A percentile compares a stretch with the other conserved stretches of the same genome.
Conservation (phyloP, 495 filamentous ascomycete species). For the Hypoxylon fragiforme region DNA sequence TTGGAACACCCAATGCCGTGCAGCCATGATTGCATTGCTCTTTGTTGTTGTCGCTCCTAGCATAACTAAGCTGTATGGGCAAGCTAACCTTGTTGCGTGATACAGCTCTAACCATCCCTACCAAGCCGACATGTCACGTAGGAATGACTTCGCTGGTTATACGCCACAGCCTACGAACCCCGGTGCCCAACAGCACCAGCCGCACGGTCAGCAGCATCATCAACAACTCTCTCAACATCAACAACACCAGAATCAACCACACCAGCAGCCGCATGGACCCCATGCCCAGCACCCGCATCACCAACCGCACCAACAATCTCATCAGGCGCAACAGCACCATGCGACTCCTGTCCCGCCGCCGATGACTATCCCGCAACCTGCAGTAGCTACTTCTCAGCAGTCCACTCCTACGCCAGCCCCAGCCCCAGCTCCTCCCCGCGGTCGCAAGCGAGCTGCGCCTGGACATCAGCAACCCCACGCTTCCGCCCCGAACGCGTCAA, state of each 20-base stretch:
- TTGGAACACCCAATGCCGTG: slow-evolving; percentile 24
- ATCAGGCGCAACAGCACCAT: slow-evolving; percentile 41
- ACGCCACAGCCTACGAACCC: slow-evolving; percentile 29
- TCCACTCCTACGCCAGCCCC: slow-evolving; percentile 47
- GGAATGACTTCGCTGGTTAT: slow-evolving; percentile 44
- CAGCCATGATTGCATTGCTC: slow-evolving; percentile 29
- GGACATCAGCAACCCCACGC: slow-evolving; percentile 31
- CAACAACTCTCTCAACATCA: slow-evolving; percentile 33
- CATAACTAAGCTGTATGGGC: slow-evolving; percentile 25
- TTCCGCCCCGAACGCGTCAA: slow-evolving; percentile 21
- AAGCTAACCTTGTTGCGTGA: slow-evolving; percentile 33
- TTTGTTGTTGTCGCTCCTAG: slow-evolving; percentile 26
- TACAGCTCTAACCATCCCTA: slow-evolving; percentile 44
- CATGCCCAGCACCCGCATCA: slow-evolving; percentile 39
- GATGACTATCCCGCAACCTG: slow-evolving; percentile 42
- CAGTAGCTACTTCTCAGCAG: slow-evolving; percentile 40
- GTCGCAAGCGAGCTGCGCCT: slow-evolving; percentile 32
- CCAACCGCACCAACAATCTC: slow-evolving; percentile 38
- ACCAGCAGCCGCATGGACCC: slow-evolving; percentile 27
- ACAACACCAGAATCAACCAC: slow-evolving; percentile 33
- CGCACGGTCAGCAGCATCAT: slow-evolving; percentile 37
- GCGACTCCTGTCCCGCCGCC: slow-evolving; percentile 44
- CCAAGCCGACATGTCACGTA: slow-evolving; percentile 48
- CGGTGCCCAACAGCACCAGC: slow-evolving; percentile 36
- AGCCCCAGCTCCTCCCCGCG: slow-evolving; percentile 31